Conservation (phyloP, 129 eudicot genomes). For the Kitagawia praeruptora region DNA sequence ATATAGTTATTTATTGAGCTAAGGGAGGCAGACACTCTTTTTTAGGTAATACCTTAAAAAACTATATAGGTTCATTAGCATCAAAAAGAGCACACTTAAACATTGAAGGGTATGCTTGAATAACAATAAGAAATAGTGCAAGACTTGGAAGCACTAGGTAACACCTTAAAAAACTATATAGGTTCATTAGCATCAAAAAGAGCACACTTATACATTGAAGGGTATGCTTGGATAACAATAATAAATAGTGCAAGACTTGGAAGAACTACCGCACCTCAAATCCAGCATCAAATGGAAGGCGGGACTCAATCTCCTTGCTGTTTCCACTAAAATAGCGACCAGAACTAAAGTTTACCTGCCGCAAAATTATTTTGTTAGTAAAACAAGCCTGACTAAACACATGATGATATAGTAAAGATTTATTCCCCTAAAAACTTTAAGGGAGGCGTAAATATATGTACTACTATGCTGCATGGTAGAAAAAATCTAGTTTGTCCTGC, state of each 20-base stretch:
- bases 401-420: background rate
- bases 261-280: slow-evolving; percentile 56
- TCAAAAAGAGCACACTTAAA: too few species aligned
- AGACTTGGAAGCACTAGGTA: too few species aligned
- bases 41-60: too few species aligned
- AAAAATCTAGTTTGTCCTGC: background rate
- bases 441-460: background rate
- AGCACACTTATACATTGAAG: background rate
- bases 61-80: too few species aligned
- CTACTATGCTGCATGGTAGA: too few species aligned
- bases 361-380: slow-evolving; percentile 18
- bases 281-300: slow-evolving; percentile 90
- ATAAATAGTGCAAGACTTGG: too few species aligned
- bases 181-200: background rate
- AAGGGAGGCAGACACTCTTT: too few species aligned
- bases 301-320: slow-evolving; percentile 41
- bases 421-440: background rate
- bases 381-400: background rate
- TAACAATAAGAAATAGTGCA: too few species aligned
- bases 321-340: slow-evolving; percentile 81
- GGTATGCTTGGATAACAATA: background rate
- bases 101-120: too few species aligned
- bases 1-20: too few species aligned
- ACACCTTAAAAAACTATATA: background rate
- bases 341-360: slow-evolving; percentile 92